Evolutionary conservation across 495 filamentous ascomycete species (phyloP).

Genomic region (Penicillium longicatenatum): DNA sequence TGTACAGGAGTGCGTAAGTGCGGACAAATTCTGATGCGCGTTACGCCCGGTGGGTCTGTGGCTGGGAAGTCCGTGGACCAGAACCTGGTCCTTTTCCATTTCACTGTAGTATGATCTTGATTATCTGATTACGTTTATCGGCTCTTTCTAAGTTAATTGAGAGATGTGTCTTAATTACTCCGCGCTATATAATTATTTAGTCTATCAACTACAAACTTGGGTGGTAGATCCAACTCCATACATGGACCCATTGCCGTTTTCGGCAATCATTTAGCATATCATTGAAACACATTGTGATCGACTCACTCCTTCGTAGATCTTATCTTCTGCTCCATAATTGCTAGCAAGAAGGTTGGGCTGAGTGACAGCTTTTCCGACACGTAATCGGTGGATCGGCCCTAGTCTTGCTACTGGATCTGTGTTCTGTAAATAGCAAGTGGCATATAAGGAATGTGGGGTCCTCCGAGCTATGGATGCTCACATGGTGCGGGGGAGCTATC

Average conservation of each 20-base stretch:
- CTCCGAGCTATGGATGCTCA: not conserved
- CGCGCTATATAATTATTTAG: too few species aligned
- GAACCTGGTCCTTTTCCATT: not conserved
- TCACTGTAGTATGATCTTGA: too few species aligned
- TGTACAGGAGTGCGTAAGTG: not conserved
- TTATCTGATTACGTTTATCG: too few species aligned
- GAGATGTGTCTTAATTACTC: too few species aligned
- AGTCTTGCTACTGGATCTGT: not conserved
- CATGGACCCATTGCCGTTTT: too few species aligned
- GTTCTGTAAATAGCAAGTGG: not conserved
- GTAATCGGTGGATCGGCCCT: not conserved
- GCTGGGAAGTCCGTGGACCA: not conserved
- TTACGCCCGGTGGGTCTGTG: not conserved
- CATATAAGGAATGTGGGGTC: not conserved
- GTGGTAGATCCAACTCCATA: too few species aligned
- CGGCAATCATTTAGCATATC: not conserved
- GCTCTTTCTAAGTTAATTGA: too few species aligned
- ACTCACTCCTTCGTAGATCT: not conserved
- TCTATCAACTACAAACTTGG: too few species aligned
- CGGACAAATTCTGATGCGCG: not conserved
- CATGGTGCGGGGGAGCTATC: constrained; percentile 1
- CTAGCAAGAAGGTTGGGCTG: not conserved
- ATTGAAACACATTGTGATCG: not conserved
- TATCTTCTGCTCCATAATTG: not conserved
- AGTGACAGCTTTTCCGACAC: not conserved